These are phyloP conservation scores for Anaeromyces robustus DNA, from an alignment of 192 early-diverging fungal species.

Conservation along the genomic window DNA sequence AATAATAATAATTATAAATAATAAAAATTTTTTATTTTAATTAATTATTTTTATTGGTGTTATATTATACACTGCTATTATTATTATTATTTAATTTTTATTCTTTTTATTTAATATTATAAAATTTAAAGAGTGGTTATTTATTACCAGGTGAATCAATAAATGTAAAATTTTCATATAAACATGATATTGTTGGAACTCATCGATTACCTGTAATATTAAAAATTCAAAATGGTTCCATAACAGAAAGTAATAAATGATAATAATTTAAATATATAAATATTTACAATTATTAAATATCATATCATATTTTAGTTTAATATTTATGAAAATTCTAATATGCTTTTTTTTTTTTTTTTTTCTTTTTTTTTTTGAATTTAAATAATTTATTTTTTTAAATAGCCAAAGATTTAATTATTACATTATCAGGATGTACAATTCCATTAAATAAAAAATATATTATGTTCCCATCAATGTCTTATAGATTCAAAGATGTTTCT, in stretches of 20 bases:
- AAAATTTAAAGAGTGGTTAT: constrained; percentile 14
- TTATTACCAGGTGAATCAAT: constrained; percentile 23
- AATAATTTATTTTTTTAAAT: no score
- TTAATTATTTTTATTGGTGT: no score
- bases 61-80: no score
- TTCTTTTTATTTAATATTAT: no score
- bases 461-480: constrained; percentile 16
- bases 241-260: constrained; percentile 1
- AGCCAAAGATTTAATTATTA: constrained; percentile 27
- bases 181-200: constrained; percentile 27
- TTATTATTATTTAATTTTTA: no score
- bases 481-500: constrained; percentile 16
- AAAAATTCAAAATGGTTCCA: constrained; percentile 27
- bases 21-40: not conserved
- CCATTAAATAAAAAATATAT: constrained; percentile 23
- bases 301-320: no score
- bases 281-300: not conserved
- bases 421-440: constrained; percentile 24
- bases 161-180: constrained; percentile 26
- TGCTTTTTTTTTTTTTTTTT: no score
- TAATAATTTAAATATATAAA: no score
- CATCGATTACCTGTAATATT: constrained; percentile 34
- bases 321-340: no score
- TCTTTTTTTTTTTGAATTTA: no score
- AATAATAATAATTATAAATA: no score